Evolutionary conservation across 805 yeast genomes (phyloP), one percentile per base, ranked within the genome.

Genomic region (Peterozyma xylosa): DNA sequence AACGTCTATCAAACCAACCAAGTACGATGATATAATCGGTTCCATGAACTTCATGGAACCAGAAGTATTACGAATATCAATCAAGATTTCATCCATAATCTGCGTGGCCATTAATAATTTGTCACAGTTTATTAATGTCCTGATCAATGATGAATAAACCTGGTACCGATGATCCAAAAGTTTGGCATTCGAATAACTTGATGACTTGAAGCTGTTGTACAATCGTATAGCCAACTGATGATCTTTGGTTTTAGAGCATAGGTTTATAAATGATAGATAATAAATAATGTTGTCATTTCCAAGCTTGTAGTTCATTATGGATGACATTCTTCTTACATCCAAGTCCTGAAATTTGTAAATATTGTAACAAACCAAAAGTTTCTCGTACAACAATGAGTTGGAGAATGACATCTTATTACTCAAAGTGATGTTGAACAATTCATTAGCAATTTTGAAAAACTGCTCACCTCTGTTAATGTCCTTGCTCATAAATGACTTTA

Each of bases 21-120:
- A 37, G 42, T 44, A 64, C 32, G 55, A 41, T 9, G 66, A 56
- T 13, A 64, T 39, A 30, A 62, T 37, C 5, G 46, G 44, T 42
- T 14, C 33, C n/a, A 49, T 34, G 29, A 43, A 45, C 32, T 38
- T 39, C 35, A 39, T 27, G 40, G 40, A 17, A 33, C 49, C 49
- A 11, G 49, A 37, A 21, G 60, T 59, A 17, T 58, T 53, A 52
- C 66, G 67, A 21, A 21, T 21, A 21, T 21, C 27, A 21, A 21
- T 21, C 27, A 21, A 21, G 27, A 21, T 21, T 35, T 70, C 64
- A 54, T 82, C 85, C 51, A 84, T 60, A 42, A 82, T 70, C 47
- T 72, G 66, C 1, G 82, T 69, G 2, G 88, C 81, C 35, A 71
- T 52, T 7, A 66, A 63, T 32, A 69, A 50, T 48, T 79, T 73